These are phyloP conservation scores for Linum trigynum DNA, from an alignment of 345 rosid genomes.

Conservation along the genomic window DNA sequence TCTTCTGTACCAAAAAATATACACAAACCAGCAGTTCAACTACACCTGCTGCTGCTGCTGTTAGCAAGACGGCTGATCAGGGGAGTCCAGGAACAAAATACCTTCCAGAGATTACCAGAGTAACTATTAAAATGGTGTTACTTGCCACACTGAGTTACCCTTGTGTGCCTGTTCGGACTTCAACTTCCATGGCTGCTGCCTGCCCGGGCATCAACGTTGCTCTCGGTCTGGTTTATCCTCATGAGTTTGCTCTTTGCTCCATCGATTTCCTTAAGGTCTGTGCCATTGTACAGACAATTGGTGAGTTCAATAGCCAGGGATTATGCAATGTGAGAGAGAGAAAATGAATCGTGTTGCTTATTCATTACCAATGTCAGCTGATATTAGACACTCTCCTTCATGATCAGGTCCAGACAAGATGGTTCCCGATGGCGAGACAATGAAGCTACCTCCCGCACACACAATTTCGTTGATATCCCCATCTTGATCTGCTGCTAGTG, in stretches of 20 bases:
- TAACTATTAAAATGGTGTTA: background rate
- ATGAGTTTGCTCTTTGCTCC: slow-evolving; percentile 7
- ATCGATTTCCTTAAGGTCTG: slow-evolving; percentile 13
- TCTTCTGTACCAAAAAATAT: background rate
- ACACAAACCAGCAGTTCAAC: background rate
- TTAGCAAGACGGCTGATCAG: background rate
- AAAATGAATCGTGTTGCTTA: background rate
- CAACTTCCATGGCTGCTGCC: background rate
- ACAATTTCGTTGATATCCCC: background rate
- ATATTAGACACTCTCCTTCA: slow-evolving; percentile 18
- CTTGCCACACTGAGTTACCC: background rate
- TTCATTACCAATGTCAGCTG: slow-evolving; percentile 16
- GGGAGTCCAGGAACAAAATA: background rate
- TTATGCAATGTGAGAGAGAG: no score
- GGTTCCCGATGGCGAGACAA: slow-evolving; percentile 18
- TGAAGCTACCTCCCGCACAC: slow-evolving; percentile 20
- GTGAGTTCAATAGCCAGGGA: no score
- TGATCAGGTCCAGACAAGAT: slow-evolving; percentile 20
- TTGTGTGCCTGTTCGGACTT: background rate
- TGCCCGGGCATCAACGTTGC: slow-evolving; percentile 2
- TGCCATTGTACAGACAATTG: background rate
- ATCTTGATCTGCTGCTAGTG: background rate
- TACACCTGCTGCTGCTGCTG: background rate
- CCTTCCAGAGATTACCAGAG: background rate
- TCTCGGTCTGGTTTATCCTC: background rate